Base-by-base conservation (phyloP, 805 yeast genomes). In the Myxozyma kluyveri region DNA sequence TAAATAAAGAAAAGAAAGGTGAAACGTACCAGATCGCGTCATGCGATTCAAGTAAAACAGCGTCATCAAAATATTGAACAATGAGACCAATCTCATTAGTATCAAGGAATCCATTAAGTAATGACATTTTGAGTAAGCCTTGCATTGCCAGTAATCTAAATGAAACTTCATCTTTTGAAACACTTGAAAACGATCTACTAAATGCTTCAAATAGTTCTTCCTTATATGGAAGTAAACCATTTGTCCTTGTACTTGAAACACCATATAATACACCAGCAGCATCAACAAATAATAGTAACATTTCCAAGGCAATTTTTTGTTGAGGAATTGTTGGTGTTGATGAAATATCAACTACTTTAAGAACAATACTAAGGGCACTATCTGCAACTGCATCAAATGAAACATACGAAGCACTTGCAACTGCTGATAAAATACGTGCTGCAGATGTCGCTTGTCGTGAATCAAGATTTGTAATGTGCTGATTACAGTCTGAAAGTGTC, bases 141-240 rank as follows among this genome's bases (percentile, higher is more conserved):
- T 79, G 79, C 26, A 86, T 71, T 1, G 93, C 79, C 37, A 84
- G 70, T 24, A 84, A 75, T 61, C 88, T 76, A 50, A 88, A 72
- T 1, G 89, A 79, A 9, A 82, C 82, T 61, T 87, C 96, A 27
- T 79, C 69, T 31, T 75, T 76, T 0, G 95, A 81, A 0, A 86
- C 76, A 0, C 84, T 76, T 64, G 84, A 78, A 44, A 90, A 72
- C 3, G 87, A 75, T 62, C 80, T 83, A n/a, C 89, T 81, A 59
- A 88, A 66, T 39, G 84, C 71, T 48, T 82, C 79, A 27, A 89
- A 68, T 14, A 90, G 71, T 36, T 81, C 81, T 61, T 89, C 96
- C 56, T 85, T 82, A 65, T 70, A 78, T 5, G 65, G 59, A 14
- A 67, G 59, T 46, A 86, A 65, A 6, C 73, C 67, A 54, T 75